Percentiles rank a stretch among this genome's conserved stretches.
Conservation (phyloP, 129 eudicot species). For the Chrysanthemum seticuspe region DNA sequence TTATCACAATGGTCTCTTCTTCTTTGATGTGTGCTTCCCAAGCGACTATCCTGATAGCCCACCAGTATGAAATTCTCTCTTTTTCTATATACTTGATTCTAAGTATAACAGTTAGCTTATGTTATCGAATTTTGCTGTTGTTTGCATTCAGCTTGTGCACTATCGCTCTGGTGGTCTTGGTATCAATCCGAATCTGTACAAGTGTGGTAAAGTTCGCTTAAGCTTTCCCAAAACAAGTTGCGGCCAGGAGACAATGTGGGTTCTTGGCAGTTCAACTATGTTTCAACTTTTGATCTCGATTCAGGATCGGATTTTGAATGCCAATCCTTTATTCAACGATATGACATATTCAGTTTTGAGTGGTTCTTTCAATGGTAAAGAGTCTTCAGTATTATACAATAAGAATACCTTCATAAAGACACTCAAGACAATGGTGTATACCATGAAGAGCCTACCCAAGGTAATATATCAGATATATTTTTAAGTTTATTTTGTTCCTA, state of each 20-base stretch:
- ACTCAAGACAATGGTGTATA: too few species aligned
- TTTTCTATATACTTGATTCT: not conserved
- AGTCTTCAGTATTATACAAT: too few species aligned
- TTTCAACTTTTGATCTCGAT: too few species aligned
- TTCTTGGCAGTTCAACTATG: too few species aligned
- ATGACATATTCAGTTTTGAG: too few species aligned
- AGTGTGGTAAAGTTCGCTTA: not conserved
- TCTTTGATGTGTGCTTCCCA: not conserved
- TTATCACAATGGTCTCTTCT: not conserved
- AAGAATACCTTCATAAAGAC: too few species aligned
- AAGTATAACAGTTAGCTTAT: not conserved
- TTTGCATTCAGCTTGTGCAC: not conserved
- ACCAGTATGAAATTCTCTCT: not conserved
- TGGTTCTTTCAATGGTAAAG: too few species aligned
- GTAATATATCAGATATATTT: too few species aligned
- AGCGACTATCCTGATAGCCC: constrained; percentile 5
- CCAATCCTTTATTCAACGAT: too few species aligned
- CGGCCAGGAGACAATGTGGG: not conserved
- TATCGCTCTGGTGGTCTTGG: not conserved
- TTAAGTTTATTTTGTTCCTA: too few species aligned
- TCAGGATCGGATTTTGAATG: too few species aligned
- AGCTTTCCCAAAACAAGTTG: not conserved
- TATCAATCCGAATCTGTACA: not conserved
- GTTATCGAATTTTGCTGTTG: not conserved
- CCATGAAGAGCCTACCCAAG: too few species aligned